Evolutionary conservation across 2,329 filamentous ascomycete genomes (phyloP).

Genomic region (Pseudocercospora crystallina): DNA sequence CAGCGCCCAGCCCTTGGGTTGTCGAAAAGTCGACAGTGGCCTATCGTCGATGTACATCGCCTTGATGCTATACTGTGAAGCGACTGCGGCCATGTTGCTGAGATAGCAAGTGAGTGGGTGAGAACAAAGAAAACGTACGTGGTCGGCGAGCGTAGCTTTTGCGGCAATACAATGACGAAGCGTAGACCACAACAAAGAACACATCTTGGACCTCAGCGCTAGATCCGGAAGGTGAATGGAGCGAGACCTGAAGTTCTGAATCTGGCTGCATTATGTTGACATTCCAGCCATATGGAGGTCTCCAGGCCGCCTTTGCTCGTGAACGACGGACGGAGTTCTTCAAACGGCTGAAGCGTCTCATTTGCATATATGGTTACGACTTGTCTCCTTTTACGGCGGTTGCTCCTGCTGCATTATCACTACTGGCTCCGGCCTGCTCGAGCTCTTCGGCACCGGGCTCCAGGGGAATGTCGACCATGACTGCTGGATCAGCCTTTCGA

Average conservation of each 20-base stretch:
- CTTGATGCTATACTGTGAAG: neutral
- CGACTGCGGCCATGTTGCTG: too few relatives aligned
- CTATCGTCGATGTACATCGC: conserved; percentile 29
- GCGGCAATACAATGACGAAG: neutral
- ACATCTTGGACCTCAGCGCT: neutral
- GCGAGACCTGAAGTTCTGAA: too few relatives aligned
- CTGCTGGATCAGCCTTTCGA: conserved; percentile 43
- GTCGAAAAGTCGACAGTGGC: conserved; percentile 24
- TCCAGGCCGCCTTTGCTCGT: too few relatives aligned
- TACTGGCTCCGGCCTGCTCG: conserved; percentile 29
- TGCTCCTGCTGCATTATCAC: neutral
- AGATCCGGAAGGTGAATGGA: too few relatives aligned
- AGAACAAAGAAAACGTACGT: conserved; percentile 12
- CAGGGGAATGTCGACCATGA: conserved; percentile 47
- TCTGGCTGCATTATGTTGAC: too few relatives aligned
- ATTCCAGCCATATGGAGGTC: too few relatives aligned
- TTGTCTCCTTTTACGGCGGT: neutral
- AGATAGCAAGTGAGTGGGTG: neutral
- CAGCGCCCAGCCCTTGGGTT: conserved; percentile 22
- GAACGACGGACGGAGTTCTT: too few relatives aligned
- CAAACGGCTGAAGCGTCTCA: too few relatives aligned
- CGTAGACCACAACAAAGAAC: conserved; percentile 7
- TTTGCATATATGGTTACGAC: too few relatives aligned
- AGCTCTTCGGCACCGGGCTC: conserved; percentile 47
- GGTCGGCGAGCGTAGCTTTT: neutral